Evolutionary conservation across 768 basidiomycete species (phyloP), one percentile per base, ranked within the genome.

Genomic region (Dacryopinax spathularia): DNA sequence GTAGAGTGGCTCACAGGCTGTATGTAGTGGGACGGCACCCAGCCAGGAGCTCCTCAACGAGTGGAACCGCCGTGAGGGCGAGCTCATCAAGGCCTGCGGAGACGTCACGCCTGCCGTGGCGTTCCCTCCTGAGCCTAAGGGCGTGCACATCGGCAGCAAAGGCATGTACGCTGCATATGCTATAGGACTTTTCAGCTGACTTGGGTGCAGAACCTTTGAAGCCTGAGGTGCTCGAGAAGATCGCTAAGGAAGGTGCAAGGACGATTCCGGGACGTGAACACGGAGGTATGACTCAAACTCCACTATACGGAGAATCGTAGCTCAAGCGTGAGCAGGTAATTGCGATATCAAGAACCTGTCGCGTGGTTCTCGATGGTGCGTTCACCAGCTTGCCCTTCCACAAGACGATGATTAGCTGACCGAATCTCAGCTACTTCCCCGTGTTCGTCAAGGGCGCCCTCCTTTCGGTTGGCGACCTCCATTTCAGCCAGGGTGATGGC

Each of bases 401-500:
- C n/a, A n/a, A 37, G 36, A 37, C 12, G n/a, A n/a, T 10, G n/a
- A 10, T 37, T 37, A 37, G 36, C n/a, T 37, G 36, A 37, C 41
- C 31, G 6, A 13, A 18, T 27, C 79, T 83, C 1, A 85, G 83
- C 72, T 87, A 87, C 70, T 83, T 88, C 75, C 88, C 88, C 1
- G 88, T 90, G 1, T 90, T 86, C 67, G 75, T 90, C 33, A 77
- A 82, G 44, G 88, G 87, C 4, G 88, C 88, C 1, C 87, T 88
- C 65, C 75, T 90, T 1, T 87, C 87, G 0, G 84, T 89, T 20
- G 88, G 88, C 1, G 88, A 89, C 70, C 75, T 88, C 27, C 88
- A 90, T 69, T 89, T 88, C 72, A 87, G 85, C 16, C 86, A 89
- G 71, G 87, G 86, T 22, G 88, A 89, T 75, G 85, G 84, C 84